phyloP scores from a whole-genome alignment of 2,329 filamentous ascomycete species.

The Apiospora saccharicola region DNA sequence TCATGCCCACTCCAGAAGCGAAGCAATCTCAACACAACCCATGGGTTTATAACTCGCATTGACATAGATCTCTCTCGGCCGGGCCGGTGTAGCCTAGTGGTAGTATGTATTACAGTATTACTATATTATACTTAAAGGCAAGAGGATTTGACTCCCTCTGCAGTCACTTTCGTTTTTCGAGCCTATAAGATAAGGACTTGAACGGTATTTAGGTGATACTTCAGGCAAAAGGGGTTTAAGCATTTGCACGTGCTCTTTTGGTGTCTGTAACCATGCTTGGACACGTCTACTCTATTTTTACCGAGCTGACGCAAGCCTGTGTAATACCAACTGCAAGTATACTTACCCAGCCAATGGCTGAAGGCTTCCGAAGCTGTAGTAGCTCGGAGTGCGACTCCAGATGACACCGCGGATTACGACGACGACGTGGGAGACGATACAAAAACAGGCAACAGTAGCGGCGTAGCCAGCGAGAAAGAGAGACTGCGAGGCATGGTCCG shows the following conservation, averaged over 20 bases:
- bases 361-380: background rate
- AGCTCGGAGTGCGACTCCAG: background rate
- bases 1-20: too few species aligned
- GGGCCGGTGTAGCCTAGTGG: too few species aligned
- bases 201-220: background rate
- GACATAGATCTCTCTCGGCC: too few species aligned
- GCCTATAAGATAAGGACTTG: background rate
- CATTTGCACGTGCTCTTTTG: background rate
- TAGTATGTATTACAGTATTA: too few species aligned
- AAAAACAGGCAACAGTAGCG: background rate
- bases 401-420: background rate
- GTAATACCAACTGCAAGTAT: background rate
- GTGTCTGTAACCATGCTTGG: background rate
- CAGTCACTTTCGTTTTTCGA: too few species aligned
- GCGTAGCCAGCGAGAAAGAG: background rate
- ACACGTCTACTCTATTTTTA: background rate
- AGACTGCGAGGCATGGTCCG: background rate
- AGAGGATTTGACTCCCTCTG: too few species aligned
- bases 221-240: background rate
- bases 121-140: too few species aligned
- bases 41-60: too few species aligned
- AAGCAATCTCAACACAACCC: too few species aligned
- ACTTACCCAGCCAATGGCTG: background rate
- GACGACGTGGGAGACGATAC: background rate
- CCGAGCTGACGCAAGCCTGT: conserved; percentile 5